Conservation (phyloP, 805 yeast genomes). For the Cyberlindnera nakhonratchasimensis region DNA sequence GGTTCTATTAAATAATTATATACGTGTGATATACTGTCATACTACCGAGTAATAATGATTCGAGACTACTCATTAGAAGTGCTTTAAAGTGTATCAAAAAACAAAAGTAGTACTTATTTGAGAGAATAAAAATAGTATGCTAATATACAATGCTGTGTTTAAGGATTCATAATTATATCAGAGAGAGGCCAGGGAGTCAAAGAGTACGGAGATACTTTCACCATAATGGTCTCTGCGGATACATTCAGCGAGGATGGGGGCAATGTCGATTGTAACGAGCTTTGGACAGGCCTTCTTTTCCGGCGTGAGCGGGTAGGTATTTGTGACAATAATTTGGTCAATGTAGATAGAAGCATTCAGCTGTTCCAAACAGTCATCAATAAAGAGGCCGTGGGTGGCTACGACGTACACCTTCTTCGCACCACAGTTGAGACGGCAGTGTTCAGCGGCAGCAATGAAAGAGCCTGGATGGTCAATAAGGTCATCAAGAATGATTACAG, state of each 20-base stretch:
- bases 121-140: neutral
- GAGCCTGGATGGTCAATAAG: constrained; percentile 95
- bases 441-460: constrained; percentile 97
- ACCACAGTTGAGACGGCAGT: constrained; percentile 92
- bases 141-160: neutral
- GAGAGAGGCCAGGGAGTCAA: constrained; percentile 72
- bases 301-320: constrained; percentile 85
- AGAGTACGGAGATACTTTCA: constrained; percentile 89
- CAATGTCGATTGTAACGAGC: constrained; percentile 84
- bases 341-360: constrained; percentile 77
- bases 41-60: too few species aligned
- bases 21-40: neutral
- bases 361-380: constrained; percentile 79
- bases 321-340: constrained; percentile 91
- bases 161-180: constrained; percentile 12
- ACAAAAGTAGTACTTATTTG: too few species aligned
- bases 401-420: constrained; percentile 86
- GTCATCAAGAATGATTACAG: constrained; percentile 93
- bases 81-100: too few species aligned
- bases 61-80: too few species aligned
- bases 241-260: constrained; percentile 96
- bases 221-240: constrained; percentile 98
- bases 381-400: constrained; percentile 95
- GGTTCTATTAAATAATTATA: neutral
- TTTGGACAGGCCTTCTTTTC: constrained; percentile 61